Conservation (phyloP, 495 filamentous ascomycete genomes). For the Rhizodiscina lignyota region DNA sequence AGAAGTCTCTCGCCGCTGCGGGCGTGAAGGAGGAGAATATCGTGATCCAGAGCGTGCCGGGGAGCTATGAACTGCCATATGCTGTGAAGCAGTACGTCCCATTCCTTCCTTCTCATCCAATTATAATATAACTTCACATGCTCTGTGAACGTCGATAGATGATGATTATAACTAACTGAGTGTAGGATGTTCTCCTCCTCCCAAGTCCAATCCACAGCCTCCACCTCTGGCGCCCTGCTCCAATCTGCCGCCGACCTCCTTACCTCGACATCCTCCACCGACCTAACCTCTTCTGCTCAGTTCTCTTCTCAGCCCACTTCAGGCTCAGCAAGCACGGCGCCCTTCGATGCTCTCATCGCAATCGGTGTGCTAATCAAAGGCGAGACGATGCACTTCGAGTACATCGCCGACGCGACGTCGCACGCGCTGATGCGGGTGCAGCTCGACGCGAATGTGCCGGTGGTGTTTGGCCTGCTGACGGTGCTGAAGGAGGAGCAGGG, state of each 20-base stretch:
- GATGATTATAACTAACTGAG: not conserved
- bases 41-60: conserved; percentile 73
- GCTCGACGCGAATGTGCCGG: conserved; percentile 69
- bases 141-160: not conserved
- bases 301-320: conserved; percentile 14
- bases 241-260: conserved; percentile 64
- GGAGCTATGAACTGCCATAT: conserved; percentile 83
- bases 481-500: conserved; percentile 81
- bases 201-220: conserved; percentile 54
- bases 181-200: conserved; percentile 68
- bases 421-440: conserved; percentile 90
- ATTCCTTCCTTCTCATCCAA: not conserved
- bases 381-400: conserved; percentile 97
- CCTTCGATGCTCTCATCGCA: conserved; percentile 87
- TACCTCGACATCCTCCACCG: conserved; percentile 43
- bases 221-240: conserved; percentile 38
- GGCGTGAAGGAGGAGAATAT: conserved; percentile 84
- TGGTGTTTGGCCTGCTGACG: conserved; percentile 87
- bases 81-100: conserved; percentile 58
- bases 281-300: conserved; percentile 29
- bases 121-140: not conserved
- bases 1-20: conserved; percentile 40
- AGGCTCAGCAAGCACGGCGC: conserved; percentile 27
- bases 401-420: conserved; percentile 80
- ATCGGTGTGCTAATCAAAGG: conserved; percentile 96